Base-by-base conservation (phyloP, 257 asterid species). In the Penstemon barbatus region DNA sequence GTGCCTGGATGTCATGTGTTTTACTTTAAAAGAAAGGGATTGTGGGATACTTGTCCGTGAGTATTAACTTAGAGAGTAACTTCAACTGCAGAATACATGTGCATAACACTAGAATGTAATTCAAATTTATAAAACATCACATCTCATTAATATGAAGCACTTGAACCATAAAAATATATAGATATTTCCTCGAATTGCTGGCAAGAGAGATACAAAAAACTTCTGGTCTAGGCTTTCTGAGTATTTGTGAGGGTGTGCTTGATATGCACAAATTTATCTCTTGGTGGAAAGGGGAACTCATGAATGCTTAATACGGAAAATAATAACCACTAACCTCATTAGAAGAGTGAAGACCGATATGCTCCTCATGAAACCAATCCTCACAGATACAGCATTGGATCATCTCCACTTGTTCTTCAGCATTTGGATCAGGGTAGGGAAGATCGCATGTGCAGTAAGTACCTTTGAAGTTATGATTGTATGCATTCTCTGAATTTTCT, bases 331-430 rank as follows among this genome's bases (percentile, higher is more conserved):
- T 67, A 63, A 90, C 99, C 99, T 84, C 83, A 57, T 86, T 83
- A 62, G 83, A 12, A 69, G 86, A 69, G 68, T 79, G 81, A 61
- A 90, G 95, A 43, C 89, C 92, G 33, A 93, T 86, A 83, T 93
- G 99, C 76, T 85, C 95, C 83, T 90, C 99, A 60, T 93, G 99
- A 80, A 88, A 93, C 99, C 99, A 93, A 77, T 93, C 99, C 86
- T 94, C 99, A 57, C 98, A 94, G 52, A 89, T 82, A 57, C 97
- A 91, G 67, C 99, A 94, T 54, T 94, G 99, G 53, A 91, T 87
- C 97, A 91, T 91, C 82, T 94, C 98, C 25, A 64, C 81, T 77
- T 91, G 96, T 52, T 91, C 97, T 80, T 91, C 99, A 76, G 80
- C 93, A 71, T 87, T 83, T 13, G 99, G 99, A 81, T 94, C 98